phyloP scores from a whole-genome alignment of 2,329 filamentous ascomycete species.

The Emergomyces orientalis region DNA sequence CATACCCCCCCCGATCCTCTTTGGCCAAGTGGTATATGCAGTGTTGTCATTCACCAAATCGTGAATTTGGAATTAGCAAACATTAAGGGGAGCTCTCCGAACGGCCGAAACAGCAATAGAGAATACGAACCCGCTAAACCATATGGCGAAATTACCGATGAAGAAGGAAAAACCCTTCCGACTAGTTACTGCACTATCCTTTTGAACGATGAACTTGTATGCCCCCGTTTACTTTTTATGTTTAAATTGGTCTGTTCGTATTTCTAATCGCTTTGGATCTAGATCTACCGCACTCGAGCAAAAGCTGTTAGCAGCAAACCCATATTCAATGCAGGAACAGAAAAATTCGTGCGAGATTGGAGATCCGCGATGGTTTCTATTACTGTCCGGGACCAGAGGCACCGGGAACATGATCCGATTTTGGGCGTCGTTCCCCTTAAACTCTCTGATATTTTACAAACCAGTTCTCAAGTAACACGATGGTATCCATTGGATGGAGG shows the following conservation, averaged over 20 bases:
- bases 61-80: constrained; percentile 90
- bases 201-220: constrained; percentile 66
- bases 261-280: constrained; percentile 13
- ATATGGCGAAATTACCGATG: constrained; percentile 77
- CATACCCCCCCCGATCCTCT: constrained; percentile 92
- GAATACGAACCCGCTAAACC: constrained; percentile 84
- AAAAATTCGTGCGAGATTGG: constrained; percentile 91
- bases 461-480: constrained; percentile 72
- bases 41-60: constrained; percentile 83
- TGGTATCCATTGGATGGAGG: constrained; percentile 98
- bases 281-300: constrained; percentile 81
- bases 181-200: constrained; percentile 91
- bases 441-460: constrained; percentile 77
- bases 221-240: neutral
- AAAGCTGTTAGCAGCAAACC: constrained; percentile 92
- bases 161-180: constrained; percentile 68
- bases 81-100: constrained; percentile 62
- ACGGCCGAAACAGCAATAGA: constrained; percentile 66
- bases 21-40: constrained; percentile 86
- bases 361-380: constrained; percentile 76
- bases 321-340: constrained; percentile 94
- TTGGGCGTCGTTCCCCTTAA: constrained; percentile 85
- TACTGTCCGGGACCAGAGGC: constrained; percentile 76
- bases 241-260: neutral
- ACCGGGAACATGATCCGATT: constrained; percentile 89